Evolutionary conservation across 371 early-diverging fungal genomes (phyloP).

Genomic region (Mycotypha africana): DNA sequence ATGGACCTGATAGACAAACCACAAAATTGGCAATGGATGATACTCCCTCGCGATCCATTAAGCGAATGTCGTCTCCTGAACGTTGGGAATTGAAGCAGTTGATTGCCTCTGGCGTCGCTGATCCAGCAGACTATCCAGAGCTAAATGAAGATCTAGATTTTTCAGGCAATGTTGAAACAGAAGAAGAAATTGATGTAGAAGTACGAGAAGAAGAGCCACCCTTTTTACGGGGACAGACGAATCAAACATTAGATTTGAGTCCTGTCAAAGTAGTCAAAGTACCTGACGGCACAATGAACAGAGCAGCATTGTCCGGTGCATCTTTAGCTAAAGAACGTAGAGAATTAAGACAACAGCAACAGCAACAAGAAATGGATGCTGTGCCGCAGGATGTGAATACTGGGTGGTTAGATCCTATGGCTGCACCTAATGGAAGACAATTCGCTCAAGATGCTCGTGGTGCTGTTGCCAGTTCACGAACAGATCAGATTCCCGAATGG

Average conservation of each 20-base stretch:
- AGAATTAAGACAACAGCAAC: conserved; percentile 83
- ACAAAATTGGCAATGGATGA: conserved; percentile 45
- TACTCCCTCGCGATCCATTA: conserved; percentile 56
- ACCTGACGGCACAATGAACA: conserved; percentile 94
- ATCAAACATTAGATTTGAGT: conserved; percentile 77
- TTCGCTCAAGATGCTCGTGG: conserved; percentile 89
- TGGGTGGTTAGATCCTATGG: conserved; percentile 95
- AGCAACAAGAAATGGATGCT: conserved; percentile 84
- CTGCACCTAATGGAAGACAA: conserved; percentile 77
- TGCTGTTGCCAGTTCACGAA: conserved; percentile 48
- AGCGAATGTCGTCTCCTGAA: conserved; percentile 94
- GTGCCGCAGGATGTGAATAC: conserved; percentile 84
- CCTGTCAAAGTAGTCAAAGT: conserved; percentile 97
- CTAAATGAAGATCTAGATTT: conserved; percentile 70
- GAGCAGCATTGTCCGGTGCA: conserved; percentile 91
- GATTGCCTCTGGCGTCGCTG: conserved; percentile 89
- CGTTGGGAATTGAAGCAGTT: conserved; percentile 96
- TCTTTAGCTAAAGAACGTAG: conserved; percentile 91
- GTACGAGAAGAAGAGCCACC: conserved; percentile 92
- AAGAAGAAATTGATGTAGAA: conserved; percentile 96
- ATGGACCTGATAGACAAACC: conserved; percentile 22
- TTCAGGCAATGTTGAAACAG: conserved; percentile 72
- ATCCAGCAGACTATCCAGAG: conserved; percentile 82
- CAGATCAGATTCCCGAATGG: conserved; percentile 89
- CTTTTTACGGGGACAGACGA: conserved; percentile 91